Conservation (phyloP, 768 basidiomycete genomes). For the Amanita subjunquillea region DNA sequence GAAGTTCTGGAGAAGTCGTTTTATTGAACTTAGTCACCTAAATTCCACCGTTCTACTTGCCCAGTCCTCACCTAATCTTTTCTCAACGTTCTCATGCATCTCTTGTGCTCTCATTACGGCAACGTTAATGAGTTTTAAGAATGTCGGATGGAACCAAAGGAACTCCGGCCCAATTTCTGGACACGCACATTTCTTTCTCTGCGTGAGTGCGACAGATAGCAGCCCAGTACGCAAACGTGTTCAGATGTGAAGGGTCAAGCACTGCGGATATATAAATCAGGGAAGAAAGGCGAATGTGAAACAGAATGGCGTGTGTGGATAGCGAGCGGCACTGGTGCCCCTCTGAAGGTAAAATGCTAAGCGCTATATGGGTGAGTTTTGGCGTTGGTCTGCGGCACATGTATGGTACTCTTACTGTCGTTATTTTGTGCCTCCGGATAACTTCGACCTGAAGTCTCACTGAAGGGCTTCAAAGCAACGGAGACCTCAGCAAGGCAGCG, state of each 20-base stretch:
- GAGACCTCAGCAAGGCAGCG: slow-evolving; percentile 87
- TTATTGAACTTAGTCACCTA: slow-evolving; percentile 7
- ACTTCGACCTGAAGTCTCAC: slow-evolving; percentile 92
- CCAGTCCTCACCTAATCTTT: slow-evolving; percentile 63
- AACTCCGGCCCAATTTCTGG: slow-evolving; percentile 86
- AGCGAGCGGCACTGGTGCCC: slow-evolving; percentile 84
- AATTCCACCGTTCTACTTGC: slow-evolving; percentile 5
- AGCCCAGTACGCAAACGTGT: slow-evolving; percentile 59
- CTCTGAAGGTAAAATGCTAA: slow-evolving; percentile 77
- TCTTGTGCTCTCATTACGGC: slow-evolving; percentile 66
- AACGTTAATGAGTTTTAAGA: slow-evolving; percentile 54
- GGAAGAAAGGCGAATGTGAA: slow-evolving; percentile 91
- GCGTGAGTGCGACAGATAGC: slow-evolving; percentile 75
- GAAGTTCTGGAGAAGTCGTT: not conserved
- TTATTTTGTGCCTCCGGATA: slow-evolving; percentile 85
- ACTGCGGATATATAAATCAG: slow-evolving; percentile 38
- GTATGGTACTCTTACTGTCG: slow-evolving; percentile 47
- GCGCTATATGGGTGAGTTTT: not conserved
- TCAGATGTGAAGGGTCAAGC: slow-evolving; percentile 86
- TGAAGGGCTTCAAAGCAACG: slow-evolving; percentile 86
- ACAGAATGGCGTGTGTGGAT: slow-evolving; percentile 93
- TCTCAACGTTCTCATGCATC: slow-evolving; percentile 57
- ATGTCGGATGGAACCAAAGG: slow-evolving; percentile 71
- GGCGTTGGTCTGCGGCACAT: not conserved
- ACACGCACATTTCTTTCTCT: slow-evolving; percentile 84